Evolutionary conservation across 257 asterid genomes (phyloP).

Genomic region (Schizonepeta tenuifolia): DNA sequence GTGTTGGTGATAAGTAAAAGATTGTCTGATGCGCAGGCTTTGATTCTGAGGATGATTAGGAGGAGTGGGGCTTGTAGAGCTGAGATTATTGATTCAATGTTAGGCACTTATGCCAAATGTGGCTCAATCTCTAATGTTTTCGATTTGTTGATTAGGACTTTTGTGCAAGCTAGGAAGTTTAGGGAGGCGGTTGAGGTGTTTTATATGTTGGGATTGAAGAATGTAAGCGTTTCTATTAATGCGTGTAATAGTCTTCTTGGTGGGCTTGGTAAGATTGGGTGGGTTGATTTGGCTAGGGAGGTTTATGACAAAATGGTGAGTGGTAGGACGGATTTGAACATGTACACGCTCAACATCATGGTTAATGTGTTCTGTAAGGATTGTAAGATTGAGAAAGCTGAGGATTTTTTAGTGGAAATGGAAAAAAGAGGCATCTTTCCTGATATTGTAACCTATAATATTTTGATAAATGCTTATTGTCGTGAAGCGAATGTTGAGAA

Average conservation of each 20-base stretch:
- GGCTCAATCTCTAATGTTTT: conserved; percentile 56
- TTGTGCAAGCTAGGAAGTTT: conserved; percentile 84
- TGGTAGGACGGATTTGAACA: conserved; percentile 51
- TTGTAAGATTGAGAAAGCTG: conserved; percentile 47
- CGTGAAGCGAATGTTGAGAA: conserved; percentile 51
- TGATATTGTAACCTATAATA: conserved; percentile 75
- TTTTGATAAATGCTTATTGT: conserved; percentile 62
- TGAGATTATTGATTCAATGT: conserved; percentile 60
- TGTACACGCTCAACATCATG: conserved; percentile 79
- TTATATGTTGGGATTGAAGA: conserved; percentile 43
- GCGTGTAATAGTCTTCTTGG: conserved; percentile 77
- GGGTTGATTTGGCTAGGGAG: conserved; percentile 72
- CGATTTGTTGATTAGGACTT: conserved; percentile 70
- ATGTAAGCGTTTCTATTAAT: conserved; percentile 56
- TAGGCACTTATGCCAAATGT: conserved; percentile 44
- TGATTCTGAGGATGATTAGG: conserved; percentile 73
- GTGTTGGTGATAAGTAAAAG: conserved; percentile 57
- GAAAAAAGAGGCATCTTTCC: conserved; percentile 61
- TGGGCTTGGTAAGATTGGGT: conserved; percentile 76
- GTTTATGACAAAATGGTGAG: conserved; percentile 54
- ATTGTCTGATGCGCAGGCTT: conserved; percentile 68
- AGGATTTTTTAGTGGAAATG: conserved; percentile 53
- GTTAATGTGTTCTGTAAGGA: conserved; percentile 73
- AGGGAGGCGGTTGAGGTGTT: conserved; percentile 79
- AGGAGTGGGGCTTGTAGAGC: conserved; percentile 61